Evolutionary conservation across 345 rosid genomes (phyloP).

Genomic region (Gossypium arboreum): DNA sequence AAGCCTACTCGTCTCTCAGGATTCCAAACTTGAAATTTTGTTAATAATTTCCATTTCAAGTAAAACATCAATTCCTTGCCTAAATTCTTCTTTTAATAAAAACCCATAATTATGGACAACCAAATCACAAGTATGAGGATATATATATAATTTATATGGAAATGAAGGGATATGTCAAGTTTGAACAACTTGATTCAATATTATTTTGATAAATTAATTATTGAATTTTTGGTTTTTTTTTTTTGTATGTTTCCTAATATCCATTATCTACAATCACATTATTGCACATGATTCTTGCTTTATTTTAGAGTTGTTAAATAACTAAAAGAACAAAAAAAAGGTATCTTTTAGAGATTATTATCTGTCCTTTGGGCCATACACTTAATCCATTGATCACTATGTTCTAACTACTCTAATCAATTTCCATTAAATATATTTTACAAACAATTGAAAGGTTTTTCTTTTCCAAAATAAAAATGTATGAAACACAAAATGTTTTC

Average conservation of each 20-base stretch:
- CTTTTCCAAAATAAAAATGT: too few species aligned
- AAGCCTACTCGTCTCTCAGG: not conserved
- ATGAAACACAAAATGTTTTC: too few species aligned
- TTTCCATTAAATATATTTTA: not conserved
- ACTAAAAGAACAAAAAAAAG: not conserved
- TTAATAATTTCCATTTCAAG: not conserved
- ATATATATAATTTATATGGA: not conserved
- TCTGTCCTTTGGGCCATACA: not conserved
- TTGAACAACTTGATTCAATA: not conserved
- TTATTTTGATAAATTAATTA: not conserved
- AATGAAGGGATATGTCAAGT: not conserved
- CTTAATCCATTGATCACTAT: not conserved
- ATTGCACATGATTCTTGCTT: constrained; percentile 5
- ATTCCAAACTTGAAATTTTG: not conserved
- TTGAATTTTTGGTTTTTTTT: not conserved
- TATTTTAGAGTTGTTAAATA: not conserved
- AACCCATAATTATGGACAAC: not conserved
- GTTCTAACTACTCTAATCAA: not conserved
- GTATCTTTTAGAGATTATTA: not conserved
- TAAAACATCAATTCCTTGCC: constrained; percentile 5
- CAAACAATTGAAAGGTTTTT: too few species aligned
- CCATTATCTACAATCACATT: not conserved
- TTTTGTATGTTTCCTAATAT: not conserved
- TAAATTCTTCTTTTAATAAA: not conserved
- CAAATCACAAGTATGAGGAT: not conserved